Conservation (phyloP, 164 flowering plant species). For the Magnolia sinica region DNA sequence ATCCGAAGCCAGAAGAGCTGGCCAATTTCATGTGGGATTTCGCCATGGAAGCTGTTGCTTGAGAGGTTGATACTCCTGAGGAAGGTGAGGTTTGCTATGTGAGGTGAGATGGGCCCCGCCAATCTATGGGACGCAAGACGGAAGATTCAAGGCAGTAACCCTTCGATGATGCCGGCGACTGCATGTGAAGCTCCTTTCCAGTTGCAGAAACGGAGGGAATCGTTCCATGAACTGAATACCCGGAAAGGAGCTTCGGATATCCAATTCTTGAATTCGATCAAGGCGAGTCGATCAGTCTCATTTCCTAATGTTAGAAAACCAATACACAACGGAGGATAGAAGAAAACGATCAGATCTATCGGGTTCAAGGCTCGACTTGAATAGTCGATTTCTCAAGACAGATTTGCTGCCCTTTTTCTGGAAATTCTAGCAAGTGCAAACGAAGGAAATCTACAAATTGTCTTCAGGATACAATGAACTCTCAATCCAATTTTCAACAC, state of each 20-base stretch:
- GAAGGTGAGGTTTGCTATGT: constrained; percentile 14
- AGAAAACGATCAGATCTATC: too few species aligned
- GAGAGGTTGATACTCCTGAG: neutral
- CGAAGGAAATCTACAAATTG: too few species aligned
- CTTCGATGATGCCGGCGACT: neutral
- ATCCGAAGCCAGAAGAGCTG: neutral
- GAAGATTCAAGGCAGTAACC: constrained; percentile 1
- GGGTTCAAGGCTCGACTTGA: too few species aligned
- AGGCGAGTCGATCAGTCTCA: constrained; percentile 1
- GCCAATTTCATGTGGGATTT: constrained; percentile 13
- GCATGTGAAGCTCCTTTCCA: constrained; percentile 11
- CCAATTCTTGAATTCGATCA: neutral
- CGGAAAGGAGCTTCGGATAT: neutral
- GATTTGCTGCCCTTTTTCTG: too few species aligned
- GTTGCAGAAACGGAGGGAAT: neutral
- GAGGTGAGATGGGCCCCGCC: constrained; percentile 3
- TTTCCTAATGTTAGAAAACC: too few species aligned
- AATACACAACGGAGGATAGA: too few species aligned
- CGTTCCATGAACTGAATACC: constrained; percentile 3
- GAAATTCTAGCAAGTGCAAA: too few species aligned
- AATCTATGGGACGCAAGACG: neutral
- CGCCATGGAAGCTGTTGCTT: constrained; percentile 6
- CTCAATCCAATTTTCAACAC: too few species aligned
- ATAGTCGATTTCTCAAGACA: too few species aligned
- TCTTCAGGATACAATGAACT: too few species aligned